Evolutionary conservation across 2,329 filamentous ascomycete genomes (phyloP), one percentile per base, ranked within the genome.

Genomic region (Paecilomyces formosus): DNA sequence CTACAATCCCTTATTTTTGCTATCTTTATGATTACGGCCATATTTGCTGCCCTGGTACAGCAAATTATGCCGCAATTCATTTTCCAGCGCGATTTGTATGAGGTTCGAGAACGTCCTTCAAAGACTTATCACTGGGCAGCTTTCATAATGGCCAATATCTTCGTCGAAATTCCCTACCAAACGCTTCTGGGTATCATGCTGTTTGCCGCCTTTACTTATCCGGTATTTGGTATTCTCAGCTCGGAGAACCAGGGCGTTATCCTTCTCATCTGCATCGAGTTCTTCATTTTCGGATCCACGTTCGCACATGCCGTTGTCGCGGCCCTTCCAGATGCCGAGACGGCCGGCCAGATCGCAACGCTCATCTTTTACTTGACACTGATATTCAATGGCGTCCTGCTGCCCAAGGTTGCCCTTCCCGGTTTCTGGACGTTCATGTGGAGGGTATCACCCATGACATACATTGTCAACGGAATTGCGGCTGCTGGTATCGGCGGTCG

Each of bases 371-470:
- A 82, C 35, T 79, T 93, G 57, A 85, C 82, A 60, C 79, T 92
- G 56, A 83, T 90, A 66, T 93, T 92, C 81, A 89, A 86, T 67
- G 73, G 74, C 80, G 87, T 94, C 55, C 82, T 95, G 61, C 85
- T 86, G 28, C 76, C 78, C 5, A 87, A 88, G 0, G 72, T 76
- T 2, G 72, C 75, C 1, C 81, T 93, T 33, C 88, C 89, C 0
- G 77, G 83, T 5, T 92, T 92, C 80, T 93, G 89, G 88, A 86
- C 88, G 65, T 91, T 91, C 79, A 89, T 92, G 86, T 93, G 93
- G 74, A 84, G 88, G 53, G 76, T 92, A 54, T 91, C 87, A 0
- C 91, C 92, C 0, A 89, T 96, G 65, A 92, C 88, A 0, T 96
- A 96, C 70, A 77, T 94, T 15, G 84, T 93, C 26, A 82, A 82